phyloP scores from a whole-genome alignment of 2,329 filamentous ascomycete species.

The Xylariaceae sp. region DNA sequence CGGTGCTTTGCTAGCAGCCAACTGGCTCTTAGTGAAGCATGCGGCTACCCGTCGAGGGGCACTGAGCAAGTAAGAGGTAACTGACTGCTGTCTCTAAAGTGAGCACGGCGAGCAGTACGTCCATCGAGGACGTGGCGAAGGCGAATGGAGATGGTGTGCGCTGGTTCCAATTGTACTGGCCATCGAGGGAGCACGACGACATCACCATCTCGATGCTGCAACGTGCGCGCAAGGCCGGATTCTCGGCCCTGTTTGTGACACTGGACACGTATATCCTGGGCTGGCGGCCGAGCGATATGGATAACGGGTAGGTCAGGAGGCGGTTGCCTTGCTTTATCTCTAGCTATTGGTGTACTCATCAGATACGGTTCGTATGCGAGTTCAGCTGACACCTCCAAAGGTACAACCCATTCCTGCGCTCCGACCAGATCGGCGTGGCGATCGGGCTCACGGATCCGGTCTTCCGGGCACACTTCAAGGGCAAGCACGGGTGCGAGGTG shows the following conservation, averaged over 20 bases:
- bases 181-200: conserved; percentile 14
- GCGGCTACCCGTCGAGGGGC: too few species aligned
- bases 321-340: too few species aligned
- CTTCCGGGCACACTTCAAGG: conserved; percentile 17
- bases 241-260: conserved; percentile 18
- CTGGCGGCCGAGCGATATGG: conserved; percentile 18
- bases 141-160: conserved; percentile 17
- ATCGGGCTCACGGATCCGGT: conserved; percentile 20
- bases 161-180: conserved; percentile 24
- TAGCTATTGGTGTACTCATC: neutral
- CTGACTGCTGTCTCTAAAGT: too few species aligned
- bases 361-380: neutral
- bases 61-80: too few species aligned
- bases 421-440: conserved; percentile 20
- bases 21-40: too few species aligned
- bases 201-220: conserved; percentile 17
- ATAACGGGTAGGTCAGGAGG: conserved; percentile 6
- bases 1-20: too few species aligned
- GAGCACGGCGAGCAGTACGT: conserved; percentile 19
- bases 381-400: too few species aligned
- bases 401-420: conserved; percentile 20
- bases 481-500: conserved; percentile 13
- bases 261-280: conserved; percentile 22
- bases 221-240: too few species aligned
- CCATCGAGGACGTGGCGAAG: conserved; percentile 20